phyloP scores from a whole-genome alignment of 78 protist genomes.

The Guillardia theta region DNA sequence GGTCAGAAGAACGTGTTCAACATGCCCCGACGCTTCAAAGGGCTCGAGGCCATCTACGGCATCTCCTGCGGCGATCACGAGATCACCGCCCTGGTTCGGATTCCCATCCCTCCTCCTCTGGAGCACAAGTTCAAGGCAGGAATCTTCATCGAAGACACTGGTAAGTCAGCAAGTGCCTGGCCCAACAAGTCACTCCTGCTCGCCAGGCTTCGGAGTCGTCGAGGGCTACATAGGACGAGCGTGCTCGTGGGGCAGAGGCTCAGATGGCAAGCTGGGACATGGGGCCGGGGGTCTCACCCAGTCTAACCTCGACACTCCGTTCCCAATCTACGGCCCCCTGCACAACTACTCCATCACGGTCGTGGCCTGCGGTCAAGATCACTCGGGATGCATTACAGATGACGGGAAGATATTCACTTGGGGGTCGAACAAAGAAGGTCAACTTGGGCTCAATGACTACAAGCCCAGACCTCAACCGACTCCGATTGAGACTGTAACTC shows the following conservation, averaged over 20 bases:
- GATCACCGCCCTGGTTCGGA: constrained; percentile 13
- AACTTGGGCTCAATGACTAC: constrained; percentile 15
- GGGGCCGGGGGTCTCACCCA: background rate
- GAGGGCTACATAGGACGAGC: constrained; percentile 26
- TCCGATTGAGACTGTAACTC: background rate
- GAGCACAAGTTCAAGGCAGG: constrained; percentile 30
- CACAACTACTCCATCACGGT: background rate
- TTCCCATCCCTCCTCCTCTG: constrained; percentile 16
- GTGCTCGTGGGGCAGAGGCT: constrained; percentile 19
- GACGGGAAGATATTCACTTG: background rate
- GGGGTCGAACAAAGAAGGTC: constrained; percentile 20
- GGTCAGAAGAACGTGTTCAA: background rate
- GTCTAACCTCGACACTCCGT: background rate
- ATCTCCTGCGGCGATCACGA: constrained; percentile 4
- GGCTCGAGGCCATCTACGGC: constrained; percentile 30
- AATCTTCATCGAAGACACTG: background rate
- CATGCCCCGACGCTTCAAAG: constrained; percentile 18
- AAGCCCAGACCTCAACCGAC: background rate
- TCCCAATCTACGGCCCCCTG: background rate
- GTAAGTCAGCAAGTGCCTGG: too few relatives aligned
- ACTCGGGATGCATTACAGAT: constrained; percentile 20
- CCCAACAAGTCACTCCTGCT: too few relatives aligned
- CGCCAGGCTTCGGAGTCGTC: background rate
- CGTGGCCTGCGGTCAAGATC: background rate
- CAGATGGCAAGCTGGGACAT: constrained; percentile 26